Conservation (phyloP, 176 grass and related monocot species). For the Oryza nivara region DNA sequence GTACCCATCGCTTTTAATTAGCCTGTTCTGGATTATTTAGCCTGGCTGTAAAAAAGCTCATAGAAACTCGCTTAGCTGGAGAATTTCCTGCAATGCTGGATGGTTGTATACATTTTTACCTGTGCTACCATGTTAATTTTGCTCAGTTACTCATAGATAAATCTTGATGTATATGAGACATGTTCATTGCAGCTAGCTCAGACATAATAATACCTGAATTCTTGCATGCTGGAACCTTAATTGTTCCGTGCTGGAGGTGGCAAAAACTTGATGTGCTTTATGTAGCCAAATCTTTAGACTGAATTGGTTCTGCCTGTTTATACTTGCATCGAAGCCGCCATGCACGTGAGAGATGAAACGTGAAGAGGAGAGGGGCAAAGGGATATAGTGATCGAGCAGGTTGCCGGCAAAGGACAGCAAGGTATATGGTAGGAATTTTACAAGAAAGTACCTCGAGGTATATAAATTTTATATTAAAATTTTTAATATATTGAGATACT, state of each 20-base stretch:
- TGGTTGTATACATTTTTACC: not conserved
- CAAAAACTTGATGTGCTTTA: too few relatives aligned
- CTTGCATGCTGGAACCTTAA: not conserved
- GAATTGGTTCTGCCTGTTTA: too few relatives aligned
- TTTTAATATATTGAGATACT: too few relatives aligned
- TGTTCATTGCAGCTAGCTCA: not conserved
- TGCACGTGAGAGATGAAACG: too few relatives aligned
- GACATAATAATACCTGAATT: not conserved
- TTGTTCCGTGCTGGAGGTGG: too few relatives aligned
- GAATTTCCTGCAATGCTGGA: not conserved
- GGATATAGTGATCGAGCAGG: too few relatives aligned
- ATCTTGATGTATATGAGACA: not conserved
- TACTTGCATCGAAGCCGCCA: too few relatives aligned
- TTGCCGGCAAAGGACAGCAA: too few relatives aligned
- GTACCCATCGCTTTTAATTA: slow-evolving; percentile 18
- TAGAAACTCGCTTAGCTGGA: slow-evolving; percentile 1
- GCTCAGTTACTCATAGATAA: not conserved
- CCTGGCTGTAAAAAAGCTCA: not conserved
- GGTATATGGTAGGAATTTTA: not conserved
- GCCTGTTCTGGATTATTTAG: slow-evolving; percentile 22
- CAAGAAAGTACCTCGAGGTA: too few relatives aligned
- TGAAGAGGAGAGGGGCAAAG: too few relatives aligned
- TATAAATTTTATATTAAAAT: too few relatives aligned
- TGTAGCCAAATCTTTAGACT: too few relatives aligned
- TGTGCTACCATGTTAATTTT: not conserved